Evolutionary conservation across 306 rosid genomes (phyloP).

Genomic region (Vigna unguiculata): DNA sequence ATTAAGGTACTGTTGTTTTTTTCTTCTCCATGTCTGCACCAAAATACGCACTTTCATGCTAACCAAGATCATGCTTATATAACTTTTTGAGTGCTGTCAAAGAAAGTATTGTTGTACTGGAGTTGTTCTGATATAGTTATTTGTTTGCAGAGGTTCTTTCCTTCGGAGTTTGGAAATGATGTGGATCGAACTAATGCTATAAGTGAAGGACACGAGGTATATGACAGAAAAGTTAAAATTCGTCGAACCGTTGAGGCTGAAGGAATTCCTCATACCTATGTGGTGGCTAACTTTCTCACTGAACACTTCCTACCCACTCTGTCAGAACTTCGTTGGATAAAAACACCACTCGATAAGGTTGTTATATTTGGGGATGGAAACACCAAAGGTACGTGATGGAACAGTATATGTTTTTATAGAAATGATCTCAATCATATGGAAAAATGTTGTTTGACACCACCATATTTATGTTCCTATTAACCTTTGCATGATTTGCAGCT

Average conservation of each 20-base stretch:
- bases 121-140: not conserved
- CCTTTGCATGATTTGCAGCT: conserved; percentile 7
- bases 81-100: too few relatives aligned
- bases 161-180: conserved; percentile 55
- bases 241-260: conserved; percentile 50
- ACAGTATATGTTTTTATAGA: too few relatives aligned
- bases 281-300: conserved; percentile 41
- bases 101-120: not conserved
- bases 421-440: too few relatives aligned
- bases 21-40: not conserved
- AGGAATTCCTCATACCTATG: conserved; percentile 52
- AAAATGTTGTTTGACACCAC: too few relatives aligned
- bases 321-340: conserved; percentile 14
- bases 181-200: conserved; percentile 39
- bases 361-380: conserved; percentile 55
- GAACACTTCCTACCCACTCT: conserved; percentile 38
- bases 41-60: too few relatives aligned
- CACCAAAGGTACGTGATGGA: conserved; percentile 42
- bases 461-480: too few relatives aligned
- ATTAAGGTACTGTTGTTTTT: conserved; percentile 54
- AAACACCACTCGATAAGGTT: conserved; percentile 45
- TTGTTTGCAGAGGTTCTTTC: conserved; percentile 52
- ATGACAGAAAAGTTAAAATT: conserved; percentile 32
- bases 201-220: conserved; percentile 40
- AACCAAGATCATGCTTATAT: too few relatives aligned